Percentiles rank a stretch among this genome's conserved stretches.
phyloP scores from a whole-genome alignment of 2,329 filamentous ascomycete species.

The Fusarium sp. region DNA sequence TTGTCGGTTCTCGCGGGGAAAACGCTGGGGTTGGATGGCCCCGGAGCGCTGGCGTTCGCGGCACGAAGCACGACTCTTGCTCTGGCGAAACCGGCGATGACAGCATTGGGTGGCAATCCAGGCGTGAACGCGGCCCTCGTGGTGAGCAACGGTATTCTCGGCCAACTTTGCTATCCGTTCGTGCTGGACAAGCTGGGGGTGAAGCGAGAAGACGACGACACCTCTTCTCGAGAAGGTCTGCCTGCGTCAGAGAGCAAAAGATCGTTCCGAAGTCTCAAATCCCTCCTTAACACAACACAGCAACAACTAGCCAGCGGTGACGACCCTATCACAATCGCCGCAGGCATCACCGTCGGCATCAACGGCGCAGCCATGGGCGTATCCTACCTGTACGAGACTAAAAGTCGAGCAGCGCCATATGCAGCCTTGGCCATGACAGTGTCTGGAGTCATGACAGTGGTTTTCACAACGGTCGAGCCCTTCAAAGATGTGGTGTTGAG shows the following conservation, averaged over 20 bases:
- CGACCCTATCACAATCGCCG: slow-evolving; percentile 56
- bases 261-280: background rate
- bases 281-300: slow-evolving; percentile 17
- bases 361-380: slow-evolving; percentile 72
- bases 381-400: slow-evolving; percentile 66
- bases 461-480: slow-evolving; percentile 62
- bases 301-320: slow-evolving; percentile 42
- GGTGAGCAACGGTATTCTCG: slow-evolving; percentile 63
- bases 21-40: slow-evolving; percentile 50
- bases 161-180: slow-evolving; percentile 55
- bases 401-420: slow-evolving; percentile 65
- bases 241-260: slow-evolving; percentile 5
- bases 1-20: slow-evolving; percentile 53
- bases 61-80: slow-evolving; percentile 64
- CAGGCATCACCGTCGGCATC: slow-evolving; percentile 66
- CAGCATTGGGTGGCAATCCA: slow-evolving; percentile 57
- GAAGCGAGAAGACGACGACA: background rate
- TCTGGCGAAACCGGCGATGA: slow-evolving; percentile 60
- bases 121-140: slow-evolving; percentile 63
- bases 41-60: slow-evolving; percentile 59
- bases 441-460: slow-evolving; percentile 67
- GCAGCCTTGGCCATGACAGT: slow-evolving; percentile 69
- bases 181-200: slow-evolving; percentile 47
- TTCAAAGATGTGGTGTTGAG: slow-evolving; percentile 54
- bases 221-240: background rate